Base-by-base conservation (phyloP, 2,329 filamentous ascomycete genomes). In the Aspergillus eucalypticola region DNA sequence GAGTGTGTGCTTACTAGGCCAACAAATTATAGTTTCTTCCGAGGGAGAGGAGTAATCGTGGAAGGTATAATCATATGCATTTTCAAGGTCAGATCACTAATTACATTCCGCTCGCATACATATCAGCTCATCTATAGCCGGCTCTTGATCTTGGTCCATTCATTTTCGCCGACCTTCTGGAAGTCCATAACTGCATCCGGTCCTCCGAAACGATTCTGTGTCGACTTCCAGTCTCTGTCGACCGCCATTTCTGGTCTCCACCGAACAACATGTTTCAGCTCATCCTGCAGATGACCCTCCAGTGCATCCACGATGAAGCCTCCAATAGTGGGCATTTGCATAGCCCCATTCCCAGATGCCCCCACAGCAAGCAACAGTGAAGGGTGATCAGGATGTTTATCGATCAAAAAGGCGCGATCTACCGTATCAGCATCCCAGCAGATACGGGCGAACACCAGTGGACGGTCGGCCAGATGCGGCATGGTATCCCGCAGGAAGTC, bases 381-480 rank as follows among this genome's bases (percentile, higher is more conserved):
- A 25, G 69, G 64, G 49, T 77, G 73, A 4, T 75, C 69, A 0
- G 82, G 82, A 69, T 85, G 82, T 38, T 69, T 73, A 46, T 79
- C 79, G 59, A 86, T 83, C 5, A 86, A 66, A 59, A 85, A 84
- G 41, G 79, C 74, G 1, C 82, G 76, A 67, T 86, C 80, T 0
- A 81, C 77, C 0, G 83, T 86, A 64, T 86, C 84, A 0, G 82
- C 81, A 62, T 83, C 84, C 84, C 84, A 86, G 68, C 83, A 86
- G 50, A 86, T 79, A 5, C 81, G 73, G 3, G 81, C 81, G 60
- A 82, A 83, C 49, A 74, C 79, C 49, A 86, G 81, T 0, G 77
- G 76, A 1, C 83, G 77, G 2, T 79, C 68, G 1, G 78, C 77
- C 4, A 86, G 76, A 41, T 85, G 81, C 1, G 83, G 83, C 75